Base-by-base conservation (phyloP, 1,139 yeast species). In the Debaryomyces robertsiae region DNA sequence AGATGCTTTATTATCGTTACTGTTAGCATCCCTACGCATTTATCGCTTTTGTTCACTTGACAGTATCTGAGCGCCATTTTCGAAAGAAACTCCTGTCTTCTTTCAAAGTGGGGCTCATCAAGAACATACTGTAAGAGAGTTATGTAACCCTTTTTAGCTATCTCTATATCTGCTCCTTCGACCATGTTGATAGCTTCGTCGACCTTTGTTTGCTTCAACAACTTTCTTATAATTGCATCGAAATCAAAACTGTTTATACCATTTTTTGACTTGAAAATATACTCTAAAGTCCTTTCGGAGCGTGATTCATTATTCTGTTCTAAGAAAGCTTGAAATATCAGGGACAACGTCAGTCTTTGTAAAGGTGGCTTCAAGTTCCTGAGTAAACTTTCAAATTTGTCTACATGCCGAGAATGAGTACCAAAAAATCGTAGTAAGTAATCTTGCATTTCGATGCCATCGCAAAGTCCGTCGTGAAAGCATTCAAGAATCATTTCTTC, bases 341-440 rank as follows among this genome's bases (percentile, higher is more conserved):
- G 58, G 3, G 73, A 63, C n/a, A 70, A 52, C 1, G 69, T 58
- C 50, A 57, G 60, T 29, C 74, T 51, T 25, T 55, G 47, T 16
- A 69, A 46, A 5, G 75, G 75, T 2, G 63, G 54, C 10, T 39
- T 40, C 9, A 69, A 42, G n/a, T 45, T 40, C 22, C 52, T 49
- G 3, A 65, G 43, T 14, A 63, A 44, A 4, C 33, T 35, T 17
- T 57, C 51, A 39, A 65, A 61, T 32, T 50, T 46, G 1, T 34
- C 35, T 6, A 13, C 32, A 7, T 32, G 13, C 5, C 34, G 24
- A n/a, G 34, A 9, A 7, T 44, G 23, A 6, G 46, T 44, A 3
- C 59, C 62, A 40, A 42, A 53, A 37, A 46, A 48, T 28, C 44
- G 41, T 9, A 59, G 28, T 13, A 52, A 41, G 27, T 41, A 42